Evolutionary conservation across 2,329 filamentous ascomycete genomes (phyloP).

Genomic region (Talaromyces piceae): DNA sequence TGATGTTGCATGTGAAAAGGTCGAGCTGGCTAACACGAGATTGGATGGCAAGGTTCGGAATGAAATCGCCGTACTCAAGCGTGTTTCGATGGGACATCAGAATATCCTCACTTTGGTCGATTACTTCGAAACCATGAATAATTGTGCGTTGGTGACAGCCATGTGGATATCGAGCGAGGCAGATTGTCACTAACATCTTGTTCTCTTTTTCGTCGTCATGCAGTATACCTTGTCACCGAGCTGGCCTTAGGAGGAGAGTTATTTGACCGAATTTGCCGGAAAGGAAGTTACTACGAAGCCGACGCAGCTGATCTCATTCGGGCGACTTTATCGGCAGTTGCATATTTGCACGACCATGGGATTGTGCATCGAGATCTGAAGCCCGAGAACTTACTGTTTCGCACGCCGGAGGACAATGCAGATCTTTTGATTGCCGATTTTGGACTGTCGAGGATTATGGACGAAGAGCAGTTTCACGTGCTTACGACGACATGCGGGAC

Average conservation of each 20-base stretch:
- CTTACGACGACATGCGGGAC: slow-evolving; percentile 96
- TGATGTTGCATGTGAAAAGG: slow-evolving; percentile 5
- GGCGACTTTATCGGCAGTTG: slow-evolving; percentile 91
- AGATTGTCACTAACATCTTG: neutral
- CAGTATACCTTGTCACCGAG: slow-evolving; percentile 92
- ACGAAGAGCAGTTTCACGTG: slow-evolving; percentile 96
- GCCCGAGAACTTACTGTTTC: slow-evolving; percentile 92
- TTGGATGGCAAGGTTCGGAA: slow-evolving; percentile 65
- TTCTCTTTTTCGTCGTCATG: neutral
- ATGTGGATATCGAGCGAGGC: neutral
- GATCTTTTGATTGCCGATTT: slow-evolving; percentile 97
- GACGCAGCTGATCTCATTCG: slow-evolving; percentile 94
- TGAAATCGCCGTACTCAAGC: slow-evolving; percentile 94
- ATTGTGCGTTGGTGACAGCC: slow-evolving; percentile 47
- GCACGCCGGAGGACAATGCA: slow-evolving; percentile 94
- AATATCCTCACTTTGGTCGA: slow-evolving; percentile 97
- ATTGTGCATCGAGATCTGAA: slow-evolving; percentile 98
- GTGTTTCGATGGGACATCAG: slow-evolving; percentile 97
- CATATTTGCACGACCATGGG: slow-evolving; percentile 95
- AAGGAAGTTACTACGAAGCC: slow-evolving; percentile 96
- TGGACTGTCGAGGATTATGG: slow-evolving; percentile 93
- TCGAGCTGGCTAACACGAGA: neutral
- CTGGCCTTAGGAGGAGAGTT: slow-evolving; percentile 92
- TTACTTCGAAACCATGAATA: slow-evolving; percentile 99
- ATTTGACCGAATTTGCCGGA: slow-evolving; percentile 97